These are phyloP conservation scores for Silene vulgaris DNA, from an alignment of 179 eudicot genomes.

Conservation along the genomic window DNA sequence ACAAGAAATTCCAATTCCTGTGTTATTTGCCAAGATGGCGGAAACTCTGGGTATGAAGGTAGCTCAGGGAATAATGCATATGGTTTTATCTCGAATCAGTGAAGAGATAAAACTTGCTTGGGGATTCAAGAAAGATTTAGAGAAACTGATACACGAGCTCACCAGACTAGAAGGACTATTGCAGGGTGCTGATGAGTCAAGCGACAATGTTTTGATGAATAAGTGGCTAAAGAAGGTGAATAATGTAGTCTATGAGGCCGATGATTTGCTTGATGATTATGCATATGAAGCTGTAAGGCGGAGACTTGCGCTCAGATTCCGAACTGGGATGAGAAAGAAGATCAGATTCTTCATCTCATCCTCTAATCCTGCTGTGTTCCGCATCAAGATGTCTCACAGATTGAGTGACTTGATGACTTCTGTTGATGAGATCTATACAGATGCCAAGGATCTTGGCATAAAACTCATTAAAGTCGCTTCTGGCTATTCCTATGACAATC, in stretches of 20 bases:
- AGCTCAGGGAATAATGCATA: background rate
- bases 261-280: constrained; percentile 26
- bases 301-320: background rate
- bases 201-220: constrained; percentile 4
- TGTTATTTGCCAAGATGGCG: background rate
- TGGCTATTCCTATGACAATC: background rate
- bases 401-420: constrained; percentile 1
- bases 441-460: constrained; percentile 22
- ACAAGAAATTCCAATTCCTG: background rate
- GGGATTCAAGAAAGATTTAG: constrained; percentile 11
- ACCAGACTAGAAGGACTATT: background rate
- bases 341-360: background rate
- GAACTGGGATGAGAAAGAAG: background rate
- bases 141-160: background rate
- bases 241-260: constrained; percentile 17
- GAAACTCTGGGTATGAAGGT: background rate
- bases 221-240: constrained; percentile 24
- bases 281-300: constrained; percentile 10
- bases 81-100: background rate
- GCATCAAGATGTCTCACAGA: constrained; percentile 9
- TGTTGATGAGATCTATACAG: constrained; percentile 1
- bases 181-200: background rate
- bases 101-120: constrained; percentile 8
- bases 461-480: constrained; percentile 3
- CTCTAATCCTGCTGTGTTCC: constrained; percentile 3